Evolutionary conservation across 371 early-diverging fungal genomes (phyloP).

Genomic region (Rhizopus delemar): DNA sequence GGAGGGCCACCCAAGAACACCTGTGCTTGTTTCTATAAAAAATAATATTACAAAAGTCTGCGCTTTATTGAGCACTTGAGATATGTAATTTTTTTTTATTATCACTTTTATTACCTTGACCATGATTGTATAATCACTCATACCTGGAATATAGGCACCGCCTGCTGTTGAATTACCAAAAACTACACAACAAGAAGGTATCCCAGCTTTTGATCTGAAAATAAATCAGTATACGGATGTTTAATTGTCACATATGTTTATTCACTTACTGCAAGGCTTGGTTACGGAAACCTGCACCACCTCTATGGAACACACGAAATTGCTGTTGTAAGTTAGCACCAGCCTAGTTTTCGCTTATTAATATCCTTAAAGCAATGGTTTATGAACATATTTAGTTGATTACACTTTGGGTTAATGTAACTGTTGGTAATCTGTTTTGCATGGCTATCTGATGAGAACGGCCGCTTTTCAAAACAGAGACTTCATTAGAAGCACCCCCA

Average conservation of each 20-base stretch:
- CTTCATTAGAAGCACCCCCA: constrained; percentile 72
- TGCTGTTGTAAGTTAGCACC: constrained; percentile 78
- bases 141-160: constrained; percentile 75
- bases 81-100: too few relatives aligned
- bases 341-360: constrained; percentile 41
- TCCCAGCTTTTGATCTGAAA: constrained; percentile 66
- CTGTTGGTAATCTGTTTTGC: constrained; percentile 63
- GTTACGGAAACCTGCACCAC: constrained; percentile 70
- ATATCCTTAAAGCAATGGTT: background rate
- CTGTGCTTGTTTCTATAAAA: constrained; percentile 62
- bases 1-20: constrained; percentile 80
- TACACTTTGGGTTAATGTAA: constrained; percentile 66
- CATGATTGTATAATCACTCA: constrained; percentile 78
- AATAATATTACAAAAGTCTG: background rate
- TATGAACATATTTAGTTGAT: constrained; percentile 1
- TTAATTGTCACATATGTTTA: background rate
- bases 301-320: constrained; percentile 72
- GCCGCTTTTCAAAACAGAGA: constrained; percentile 55
- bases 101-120: constrained; percentile 51
- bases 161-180: constrained; percentile 82
- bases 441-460: constrained; percentile 61
- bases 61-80: too few relatives aligned
- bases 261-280: constrained; percentile 57
- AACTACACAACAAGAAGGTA: constrained; percentile 71
- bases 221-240: background rate